phyloP scores from a whole-genome alignment of 2,329 filamentous ascomycete species.

The Fusarium scirpi region DNA sequence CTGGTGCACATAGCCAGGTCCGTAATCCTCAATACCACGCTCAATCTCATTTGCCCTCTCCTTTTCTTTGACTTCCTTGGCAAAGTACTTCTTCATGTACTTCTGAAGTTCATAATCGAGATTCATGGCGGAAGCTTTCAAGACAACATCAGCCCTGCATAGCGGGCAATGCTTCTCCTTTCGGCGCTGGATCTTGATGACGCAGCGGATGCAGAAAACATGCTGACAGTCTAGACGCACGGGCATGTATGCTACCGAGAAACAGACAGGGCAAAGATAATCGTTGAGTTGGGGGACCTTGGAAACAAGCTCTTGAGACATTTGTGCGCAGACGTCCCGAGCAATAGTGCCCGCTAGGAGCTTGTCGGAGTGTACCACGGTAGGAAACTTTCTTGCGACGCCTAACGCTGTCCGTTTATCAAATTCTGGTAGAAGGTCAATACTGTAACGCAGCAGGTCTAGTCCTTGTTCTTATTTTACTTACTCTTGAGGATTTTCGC shows the following conservation, averaged over 20 bases:
- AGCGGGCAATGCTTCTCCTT: slow-evolving; percentile 78
- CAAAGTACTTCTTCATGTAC: slow-evolving; percentile 82
- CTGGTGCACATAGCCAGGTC: slow-evolving; percentile 70
- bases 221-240: slow-evolving; percentile 81
- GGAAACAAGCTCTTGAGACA: slow-evolving; percentile 77
- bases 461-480: slow-evolving; percentile 43
- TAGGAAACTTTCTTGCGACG: slow-evolving; percentile 72
- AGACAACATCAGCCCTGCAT: slow-evolving; percentile 78
- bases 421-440: slow-evolving; percentile 72
- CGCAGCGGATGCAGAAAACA: slow-evolving; percentile 85
- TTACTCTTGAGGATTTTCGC: slow-evolving; percentile 86
- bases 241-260: slow-evolving; percentile 82
- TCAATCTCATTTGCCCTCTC: slow-evolving; percentile 79
- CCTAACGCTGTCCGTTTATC: slow-evolving; percentile 85
- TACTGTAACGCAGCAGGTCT: not conserved
- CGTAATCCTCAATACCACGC: slow-evolving; percentile 78
- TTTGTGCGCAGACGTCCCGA: slow-evolving; percentile 79
- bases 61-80: slow-evolving; percentile 75
- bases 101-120: slow-evolving; percentile 76
- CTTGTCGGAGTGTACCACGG: slow-evolving; percentile 67
- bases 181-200: slow-evolving; percentile 81
- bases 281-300: slow-evolving; percentile 86
- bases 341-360: slow-evolving; percentile 76
- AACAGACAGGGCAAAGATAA: slow-evolving; percentile 85
- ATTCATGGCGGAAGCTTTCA: slow-evolving; percentile 76